Conservation (phyloP, 225 moss, liverwort and hornwort genomes). For the Marchantia polymorpha region DNA sequence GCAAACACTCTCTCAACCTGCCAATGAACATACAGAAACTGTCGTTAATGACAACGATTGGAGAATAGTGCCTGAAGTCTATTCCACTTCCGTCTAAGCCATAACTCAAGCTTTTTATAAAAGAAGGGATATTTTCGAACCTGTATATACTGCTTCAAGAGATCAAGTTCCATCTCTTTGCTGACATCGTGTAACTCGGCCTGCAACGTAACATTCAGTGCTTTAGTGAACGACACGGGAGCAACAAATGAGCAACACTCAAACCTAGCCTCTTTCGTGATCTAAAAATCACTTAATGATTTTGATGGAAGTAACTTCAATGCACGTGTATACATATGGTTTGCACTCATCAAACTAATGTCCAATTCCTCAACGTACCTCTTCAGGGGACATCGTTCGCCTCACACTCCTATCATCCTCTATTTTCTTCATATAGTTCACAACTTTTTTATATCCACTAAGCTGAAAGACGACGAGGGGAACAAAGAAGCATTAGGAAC, state of each 20-base stretch:
- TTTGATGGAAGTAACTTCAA: too few species aligned
- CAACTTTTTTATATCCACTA: slow-evolving; percentile 94
- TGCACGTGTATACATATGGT: too few species aligned
- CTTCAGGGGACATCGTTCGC: slow-evolving; percentile 78
- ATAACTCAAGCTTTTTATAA: background rate
- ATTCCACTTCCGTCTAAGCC: background rate
- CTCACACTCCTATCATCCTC: slow-evolving; percentile 90
- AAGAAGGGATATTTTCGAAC: slow-evolving; percentile 27
- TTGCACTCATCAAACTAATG: background rate
- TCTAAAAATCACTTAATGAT: background rate
- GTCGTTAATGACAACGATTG: background rate
- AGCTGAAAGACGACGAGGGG: slow-evolving; percentile 44
- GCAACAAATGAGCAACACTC: background rate
- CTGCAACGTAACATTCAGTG: slow-evolving; percentile 38
- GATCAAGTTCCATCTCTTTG: slow-evolving; percentile 99
- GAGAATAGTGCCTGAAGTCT: background rate
- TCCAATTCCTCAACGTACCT: slow-evolving; percentile 45
- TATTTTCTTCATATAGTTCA: slow-evolving; percentile 98
- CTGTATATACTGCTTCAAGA: slow-evolving; percentile 97
- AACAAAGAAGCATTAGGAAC: too few species aligned
- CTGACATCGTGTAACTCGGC: slow-evolving; percentile 98
- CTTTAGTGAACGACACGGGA: background rate
- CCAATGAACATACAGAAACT: background rate
- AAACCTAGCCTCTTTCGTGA: background rate
- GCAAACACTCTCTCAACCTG: slow-evolving; percentile 99